Conservation (phyloP, 106 monocot species). For the Amphibolis antarctica region DNA sequence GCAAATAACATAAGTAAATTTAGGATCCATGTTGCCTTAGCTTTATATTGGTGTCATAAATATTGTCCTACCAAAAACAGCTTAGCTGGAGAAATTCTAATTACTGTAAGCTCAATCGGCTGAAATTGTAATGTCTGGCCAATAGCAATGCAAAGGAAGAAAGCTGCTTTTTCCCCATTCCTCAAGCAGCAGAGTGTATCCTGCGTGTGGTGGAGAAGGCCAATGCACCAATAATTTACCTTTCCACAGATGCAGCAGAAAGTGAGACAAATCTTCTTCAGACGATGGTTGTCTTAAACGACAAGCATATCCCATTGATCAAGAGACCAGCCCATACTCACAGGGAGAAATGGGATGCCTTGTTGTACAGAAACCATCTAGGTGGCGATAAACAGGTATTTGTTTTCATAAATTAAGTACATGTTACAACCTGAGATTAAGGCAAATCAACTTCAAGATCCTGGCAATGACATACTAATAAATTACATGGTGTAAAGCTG, state of each 20-base stretch:
- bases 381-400: conserved; percentile 65
- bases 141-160: conserved; percentile 72
- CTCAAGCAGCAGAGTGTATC: conserved; percentile 88
- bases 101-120: too few species aligned
- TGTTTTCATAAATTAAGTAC: neutral
- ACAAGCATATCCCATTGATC: conserved; percentile 49
- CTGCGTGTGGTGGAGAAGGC: conserved; percentile 44
- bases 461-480: neutral
- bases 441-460: neutral
- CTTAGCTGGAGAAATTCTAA: too few species aligned
- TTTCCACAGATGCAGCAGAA: conserved; percentile 89
- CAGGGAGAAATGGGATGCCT: conserved; percentile 91
- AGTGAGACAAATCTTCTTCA: conserved; percentile 80
- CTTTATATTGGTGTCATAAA: too few species aligned
- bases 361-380: conserved; percentile 72
- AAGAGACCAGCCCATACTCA: conserved; percentile 58
- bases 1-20: too few species aligned
- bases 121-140: too few species aligned
- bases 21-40: too few species aligned
- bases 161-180: conserved; percentile 89
- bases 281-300: conserved; percentile 45
- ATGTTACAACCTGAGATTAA: neutral
- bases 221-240: conserved; percentile 65
- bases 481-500: neutral
- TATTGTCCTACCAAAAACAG: too few species aligned